Percentiles rank a stretch among this genome's conserved stretches.
Evolutionary conservation across 768 basidiomycete genomes (phyloP).

Genomic region (Russula ochroleuca): DNA sequence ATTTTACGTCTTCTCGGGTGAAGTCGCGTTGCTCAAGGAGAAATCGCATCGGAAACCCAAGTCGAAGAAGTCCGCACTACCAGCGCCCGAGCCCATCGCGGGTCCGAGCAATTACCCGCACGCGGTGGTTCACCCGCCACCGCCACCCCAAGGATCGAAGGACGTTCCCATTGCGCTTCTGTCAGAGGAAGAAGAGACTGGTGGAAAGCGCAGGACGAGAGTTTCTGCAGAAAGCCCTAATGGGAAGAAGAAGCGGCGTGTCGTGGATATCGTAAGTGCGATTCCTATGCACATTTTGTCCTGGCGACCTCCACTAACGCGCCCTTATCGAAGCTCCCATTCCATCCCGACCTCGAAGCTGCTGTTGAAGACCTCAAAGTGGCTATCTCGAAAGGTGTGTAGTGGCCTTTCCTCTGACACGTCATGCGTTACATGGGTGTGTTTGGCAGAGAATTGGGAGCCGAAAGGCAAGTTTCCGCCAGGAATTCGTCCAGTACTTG

Average conservation of each 20-base stretch:
- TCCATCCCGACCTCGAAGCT: constrained; percentile 65
- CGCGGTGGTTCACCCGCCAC: constrained; percentile 4
- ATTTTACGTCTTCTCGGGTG: constrained; percentile 87
- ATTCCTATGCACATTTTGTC: background rate
- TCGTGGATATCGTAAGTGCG: constrained; percentile 56
- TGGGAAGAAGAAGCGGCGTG: constrained; percentile 65
- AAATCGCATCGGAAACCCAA: constrained; percentile 36
- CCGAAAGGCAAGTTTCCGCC: constrained; percentile 89
- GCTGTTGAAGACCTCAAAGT: constrained; percentile 57
- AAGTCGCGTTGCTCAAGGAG: constrained; percentile 82
- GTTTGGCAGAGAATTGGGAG: constrained; percentile 61
- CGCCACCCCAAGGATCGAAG: constrained; percentile 39
- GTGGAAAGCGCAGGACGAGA: constrained; percentile 20
- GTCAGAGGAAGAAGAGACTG: constrained; percentile 38
- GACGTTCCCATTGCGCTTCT: constrained; percentile 49
- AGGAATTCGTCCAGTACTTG: constrained; percentile 64
- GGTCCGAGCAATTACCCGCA: constrained; percentile 26
- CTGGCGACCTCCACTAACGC: background rate
- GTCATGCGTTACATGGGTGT: background rate
- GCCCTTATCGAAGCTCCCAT: constrained; percentile 45
- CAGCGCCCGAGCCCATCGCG: constrained; percentile 24
- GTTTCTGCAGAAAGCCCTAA: constrained; percentile 16
- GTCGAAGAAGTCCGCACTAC: constrained; percentile 25
- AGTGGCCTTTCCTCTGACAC: background rate
- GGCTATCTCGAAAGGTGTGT: constrained; percentile 56